phyloP scores from a whole-genome alignment of 495 filamentous ascomycete species.

The Aspergillus wentii region DNA sequence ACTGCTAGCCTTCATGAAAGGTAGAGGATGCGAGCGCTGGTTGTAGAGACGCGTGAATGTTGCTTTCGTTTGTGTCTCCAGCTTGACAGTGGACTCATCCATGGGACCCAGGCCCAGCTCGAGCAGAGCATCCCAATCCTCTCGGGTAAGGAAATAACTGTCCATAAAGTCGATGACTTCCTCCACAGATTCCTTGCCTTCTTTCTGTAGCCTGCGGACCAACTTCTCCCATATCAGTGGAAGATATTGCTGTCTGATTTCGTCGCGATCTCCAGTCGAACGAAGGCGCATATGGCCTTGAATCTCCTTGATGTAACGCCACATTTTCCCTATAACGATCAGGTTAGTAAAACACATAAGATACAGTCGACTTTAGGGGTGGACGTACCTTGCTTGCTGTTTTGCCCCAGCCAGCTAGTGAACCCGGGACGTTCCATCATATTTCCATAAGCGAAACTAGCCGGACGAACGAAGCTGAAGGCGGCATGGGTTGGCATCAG shows the following conservation, averaged over 20 bases:
- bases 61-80: slow-evolving; percentile 80
- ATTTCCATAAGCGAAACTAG: slow-evolving; percentile 82
- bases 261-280: slow-evolving; percentile 86
- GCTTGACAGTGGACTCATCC: slow-evolving; percentile 63
- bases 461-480: slow-evolving; percentile 88
- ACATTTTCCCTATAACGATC: slow-evolving; percentile 59
- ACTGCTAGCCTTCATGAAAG: slow-evolving; percentile 90
- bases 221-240: slow-evolving; percentile 81
- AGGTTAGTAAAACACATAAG: slow-evolving; percentile 10
- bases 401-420: slow-evolving; percentile 89
- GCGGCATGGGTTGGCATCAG: slow-evolving; percentile 97
- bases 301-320: slow-evolving; percentile 85
- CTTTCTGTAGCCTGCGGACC: slow-evolving; percentile 62
- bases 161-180: slow-evolving; percentile 92
- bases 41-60: slow-evolving; percentile 93
- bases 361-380: no score
- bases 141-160: slow-evolving; percentile 90
- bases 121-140: slow-evolving; percentile 88
- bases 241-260: slow-evolving; percentile 90
- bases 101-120: slow-evolving; percentile 88
- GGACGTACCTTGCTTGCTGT: slow-evolving; percentile 71
- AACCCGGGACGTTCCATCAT: slow-evolving; percentile 61
- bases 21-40: slow-evolving; percentile 75
- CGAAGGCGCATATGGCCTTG: slow-evolving; percentile 95
- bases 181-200: slow-evolving; percentile 70